These are phyloP conservation scores for Zea luxurians DNA, from an alignment of 176 grass and related monocot genomes.

Conservation along the genomic window DNA sequence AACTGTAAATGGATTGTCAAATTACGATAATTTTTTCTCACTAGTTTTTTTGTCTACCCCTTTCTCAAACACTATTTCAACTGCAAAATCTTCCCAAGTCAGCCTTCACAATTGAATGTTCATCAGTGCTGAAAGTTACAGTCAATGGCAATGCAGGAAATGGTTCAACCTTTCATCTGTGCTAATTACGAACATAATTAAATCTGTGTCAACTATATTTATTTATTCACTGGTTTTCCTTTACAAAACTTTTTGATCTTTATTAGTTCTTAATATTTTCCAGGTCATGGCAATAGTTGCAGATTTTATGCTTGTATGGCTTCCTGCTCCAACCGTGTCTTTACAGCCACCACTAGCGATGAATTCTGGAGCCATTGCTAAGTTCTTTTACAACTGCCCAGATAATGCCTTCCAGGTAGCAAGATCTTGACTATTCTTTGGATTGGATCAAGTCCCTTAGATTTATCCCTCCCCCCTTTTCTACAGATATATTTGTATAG, in stretches of 20 bases:
- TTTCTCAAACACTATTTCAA: not conserved
- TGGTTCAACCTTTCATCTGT: not conserved
- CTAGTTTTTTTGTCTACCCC: not conserved
- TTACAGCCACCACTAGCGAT: conserved; percentile 63
- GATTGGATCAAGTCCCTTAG: conserved; percentile 6
- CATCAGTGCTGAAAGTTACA: not conserved
- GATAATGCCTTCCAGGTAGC: conserved; percentile 98
- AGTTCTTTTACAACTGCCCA: conserved; percentile 91
- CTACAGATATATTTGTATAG: not conserved
- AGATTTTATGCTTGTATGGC: conserved; percentile 99
- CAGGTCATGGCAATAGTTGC: conserved; percentile 98
- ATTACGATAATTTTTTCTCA: not conserved
- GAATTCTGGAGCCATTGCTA: conserved; percentile 70
- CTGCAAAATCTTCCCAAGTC: not conserved
- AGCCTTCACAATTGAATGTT: conserved; percentile 17
- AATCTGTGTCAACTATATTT: not conserved
- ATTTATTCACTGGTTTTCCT: not conserved
- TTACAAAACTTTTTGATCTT: not conserved
- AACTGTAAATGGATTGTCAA: not conserved
- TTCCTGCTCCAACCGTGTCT: conserved; percentile 97
- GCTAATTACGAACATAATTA: conserved; percentile 6
- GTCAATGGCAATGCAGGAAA: conserved; percentile 12
- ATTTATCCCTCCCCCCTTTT: not conserved
- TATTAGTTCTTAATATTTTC: conserved; percentile 35
- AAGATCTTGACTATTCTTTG: conserved; percentile 22